Conservation (phyloP, 345 rosid species). For the Salix viminalis region DNA sequence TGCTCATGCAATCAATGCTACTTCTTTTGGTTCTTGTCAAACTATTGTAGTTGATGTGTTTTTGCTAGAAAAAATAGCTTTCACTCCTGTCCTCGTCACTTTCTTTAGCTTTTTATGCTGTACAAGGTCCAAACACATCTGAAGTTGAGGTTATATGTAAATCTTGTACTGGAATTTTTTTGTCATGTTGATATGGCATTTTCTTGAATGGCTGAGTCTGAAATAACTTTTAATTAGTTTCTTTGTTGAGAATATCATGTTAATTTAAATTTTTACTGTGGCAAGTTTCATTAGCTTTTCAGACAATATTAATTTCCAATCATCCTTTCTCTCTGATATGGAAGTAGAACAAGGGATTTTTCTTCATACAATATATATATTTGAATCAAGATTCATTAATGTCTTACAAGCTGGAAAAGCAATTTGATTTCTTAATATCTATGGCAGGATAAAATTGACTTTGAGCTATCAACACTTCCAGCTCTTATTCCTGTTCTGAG, state of each 20-base stretch:
- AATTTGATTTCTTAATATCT: constrained; percentile 16
- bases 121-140: not conserved
- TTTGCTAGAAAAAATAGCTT: not conserved
- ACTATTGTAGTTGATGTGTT: not conserved
- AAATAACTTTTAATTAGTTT: not conserved
- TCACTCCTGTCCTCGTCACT: not conserved
- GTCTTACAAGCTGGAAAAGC: not conserved
- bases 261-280: not conserved
- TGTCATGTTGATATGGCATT: not conserved
- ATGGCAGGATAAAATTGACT: constrained; percentile 82
- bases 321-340: not conserved
- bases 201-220: not conserved
- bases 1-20: not conserved
- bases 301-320: not conserved
- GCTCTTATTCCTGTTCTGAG: constrained; percentile 90
- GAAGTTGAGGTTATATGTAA: not conserved
- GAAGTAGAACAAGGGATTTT: not conserved
- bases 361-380: not conserved
- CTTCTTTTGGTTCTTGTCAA: not conserved
- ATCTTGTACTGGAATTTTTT: not conserved
- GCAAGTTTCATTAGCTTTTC: not conserved
- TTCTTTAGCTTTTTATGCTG: not conserved
- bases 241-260: not conserved
- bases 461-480: constrained; percentile 83
- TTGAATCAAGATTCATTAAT: not conserved